Conservation (phyloP, 2,329 filamentous ascomycete genomes). For the Penicillium brevicompactum region DNA sequence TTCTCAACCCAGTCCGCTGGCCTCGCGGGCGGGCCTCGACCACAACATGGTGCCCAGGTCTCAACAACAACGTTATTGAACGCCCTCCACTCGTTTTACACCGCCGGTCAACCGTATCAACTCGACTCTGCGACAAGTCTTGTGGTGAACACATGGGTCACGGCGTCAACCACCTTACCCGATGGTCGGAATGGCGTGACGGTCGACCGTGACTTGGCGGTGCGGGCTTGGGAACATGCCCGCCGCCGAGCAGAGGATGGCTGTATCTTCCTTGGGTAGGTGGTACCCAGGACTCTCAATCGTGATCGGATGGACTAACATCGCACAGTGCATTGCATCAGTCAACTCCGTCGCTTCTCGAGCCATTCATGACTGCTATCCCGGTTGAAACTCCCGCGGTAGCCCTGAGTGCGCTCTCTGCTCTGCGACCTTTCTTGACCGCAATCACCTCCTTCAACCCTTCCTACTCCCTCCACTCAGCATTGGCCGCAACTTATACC, state of each 20-base stretch:
- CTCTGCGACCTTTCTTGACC: constrained; percentile 80
- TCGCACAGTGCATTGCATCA: constrained; percentile 75
- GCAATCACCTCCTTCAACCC: constrained; percentile 88
- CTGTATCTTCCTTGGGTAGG: constrained; percentile 84
- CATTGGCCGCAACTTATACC: constrained; percentile 78
- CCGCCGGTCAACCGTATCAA: constrained; percentile 76
- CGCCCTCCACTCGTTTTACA: constrained; percentile 85
- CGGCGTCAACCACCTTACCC: constrained; percentile 69
- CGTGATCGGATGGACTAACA: constrained; percentile 16
- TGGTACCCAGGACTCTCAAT: constrained; percentile 8
- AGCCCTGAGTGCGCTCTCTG: constrained; percentile 77
- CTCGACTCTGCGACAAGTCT: constrained; percentile 89
- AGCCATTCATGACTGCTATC: constrained; percentile 77
- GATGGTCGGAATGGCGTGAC: constrained; percentile 74
- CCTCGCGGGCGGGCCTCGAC: constrained; percentile 54
- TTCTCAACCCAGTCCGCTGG: constrained; percentile 63
- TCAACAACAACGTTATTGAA: constrained; percentile 94
- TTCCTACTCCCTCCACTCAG: constrained; percentile 76
- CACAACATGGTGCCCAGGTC: constrained; percentile 73
- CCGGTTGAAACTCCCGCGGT: constrained; percentile 76
- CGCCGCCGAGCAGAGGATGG: constrained; percentile 92
- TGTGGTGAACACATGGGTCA: constrained; percentile 95
- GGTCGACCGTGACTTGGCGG: constrained; percentile 75
- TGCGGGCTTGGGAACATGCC: constrained; percentile 93
- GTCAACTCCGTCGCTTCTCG: constrained; percentile 80